A percentile compares a stretch with the other conserved stretches of the same genome.
Conservation (phyloP, 176 grass and related monocot genomes). For the Eragrostis nindensis region DNA sequence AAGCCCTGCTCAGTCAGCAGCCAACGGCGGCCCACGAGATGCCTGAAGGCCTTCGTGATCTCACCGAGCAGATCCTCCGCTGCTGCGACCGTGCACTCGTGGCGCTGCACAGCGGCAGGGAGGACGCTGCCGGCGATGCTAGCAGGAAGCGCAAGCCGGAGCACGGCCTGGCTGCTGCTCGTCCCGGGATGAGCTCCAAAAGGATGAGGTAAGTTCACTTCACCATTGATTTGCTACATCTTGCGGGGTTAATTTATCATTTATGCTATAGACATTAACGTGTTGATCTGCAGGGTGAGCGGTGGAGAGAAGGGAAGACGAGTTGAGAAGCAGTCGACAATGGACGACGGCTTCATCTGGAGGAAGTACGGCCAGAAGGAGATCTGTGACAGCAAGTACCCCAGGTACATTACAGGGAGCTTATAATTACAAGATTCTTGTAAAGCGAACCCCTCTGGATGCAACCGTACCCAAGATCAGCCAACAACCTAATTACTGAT, state of each 20-base stretch:
- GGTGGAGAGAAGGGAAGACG: background rate
- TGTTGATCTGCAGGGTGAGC: background rate
- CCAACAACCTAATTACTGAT: background rate
- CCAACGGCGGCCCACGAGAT: background rate
- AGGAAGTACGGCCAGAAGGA: conserved; percentile 66
- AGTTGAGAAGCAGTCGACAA: background rate
- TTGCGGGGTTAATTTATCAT: too few relatives aligned
- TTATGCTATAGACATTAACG: too few relatives aligned
- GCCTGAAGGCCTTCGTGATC: background rate
- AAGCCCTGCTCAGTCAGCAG: background rate
- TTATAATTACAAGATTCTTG: background rate
- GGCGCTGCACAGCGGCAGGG: background rate
- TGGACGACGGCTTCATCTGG: conserved; percentile 55
- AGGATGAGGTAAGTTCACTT: conserved; percentile 23
- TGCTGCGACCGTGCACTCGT: conserved; percentile 13
- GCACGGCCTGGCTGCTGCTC: background rate
- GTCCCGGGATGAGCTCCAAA: background rate
- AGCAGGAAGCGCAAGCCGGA: background rate
- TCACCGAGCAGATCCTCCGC: conserved; percentile 11
- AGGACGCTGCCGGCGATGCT: background rate
- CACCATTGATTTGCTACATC: too few relatives aligned
- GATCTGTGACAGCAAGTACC: conserved; percentile 41
- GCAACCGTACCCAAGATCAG: too few relatives aligned
- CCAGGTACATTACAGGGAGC: conserved; percentile 20
- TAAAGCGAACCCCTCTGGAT: background rate